Percentiles rank a stretch among this genome's conserved stretches.
These are phyloP conservation scores for Fusarium transvaalense DNA, from an alignment of 2,329 filamentous ascomycete genomes.

Conservation along the genomic window DNA sequence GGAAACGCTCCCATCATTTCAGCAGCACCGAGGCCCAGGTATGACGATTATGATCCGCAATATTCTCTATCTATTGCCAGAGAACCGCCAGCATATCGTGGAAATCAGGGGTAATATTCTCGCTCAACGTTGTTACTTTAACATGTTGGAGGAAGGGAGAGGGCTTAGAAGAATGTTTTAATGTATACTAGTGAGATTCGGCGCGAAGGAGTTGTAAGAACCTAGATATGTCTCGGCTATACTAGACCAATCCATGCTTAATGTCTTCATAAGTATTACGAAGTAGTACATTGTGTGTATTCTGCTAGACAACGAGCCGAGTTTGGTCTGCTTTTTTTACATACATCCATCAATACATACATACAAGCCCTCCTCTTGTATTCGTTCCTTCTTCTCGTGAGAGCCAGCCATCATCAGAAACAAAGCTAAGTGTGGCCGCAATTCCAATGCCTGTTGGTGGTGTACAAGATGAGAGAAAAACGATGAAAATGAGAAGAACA, in stretches of 20 bases:
- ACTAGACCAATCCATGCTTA: not conserved
- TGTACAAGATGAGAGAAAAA: slow-evolving; percentile 47
- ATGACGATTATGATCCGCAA: slow-evolving; percentile 61
- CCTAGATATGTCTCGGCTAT: not conserved
- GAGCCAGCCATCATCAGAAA: slow-evolving; percentile 35
- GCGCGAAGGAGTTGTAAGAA: not conserved
- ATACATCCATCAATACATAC: slow-evolving; percentile 37
- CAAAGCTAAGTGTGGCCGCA: slow-evolving; percentile 40
- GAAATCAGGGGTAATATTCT: slow-evolving; percentile 1
- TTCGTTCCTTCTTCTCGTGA: slow-evolving; percentile 36
- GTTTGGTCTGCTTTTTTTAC: slow-evolving; percentile 43
- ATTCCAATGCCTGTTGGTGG: slow-evolving; percentile 46
- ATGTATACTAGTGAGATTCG: not conserved
- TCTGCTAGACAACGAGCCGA: slow-evolving; percentile 48
- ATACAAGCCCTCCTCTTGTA: slow-evolving; percentile 43
- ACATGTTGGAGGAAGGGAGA: not conserved
- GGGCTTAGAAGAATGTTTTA: not conserved
- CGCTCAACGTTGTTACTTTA: not conserved
- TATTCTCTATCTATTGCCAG: slow-evolving; percentile 49
- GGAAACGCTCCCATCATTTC: slow-evolving; percentile 8
- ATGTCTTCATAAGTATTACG: slow-evolving; percentile 1
- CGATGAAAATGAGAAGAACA: slow-evolving; percentile 30
- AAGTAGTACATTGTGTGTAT: slow-evolving; percentile 46
- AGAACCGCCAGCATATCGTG: slow-evolving; percentile 9
- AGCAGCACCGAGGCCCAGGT: slow-evolving; percentile 14